Evolutionary conservation across 2,329 filamentous ascomycete species (phyloP), one percentile per base, ranked within the genome.

Genomic region (Alternaria arborescens): DNA sequence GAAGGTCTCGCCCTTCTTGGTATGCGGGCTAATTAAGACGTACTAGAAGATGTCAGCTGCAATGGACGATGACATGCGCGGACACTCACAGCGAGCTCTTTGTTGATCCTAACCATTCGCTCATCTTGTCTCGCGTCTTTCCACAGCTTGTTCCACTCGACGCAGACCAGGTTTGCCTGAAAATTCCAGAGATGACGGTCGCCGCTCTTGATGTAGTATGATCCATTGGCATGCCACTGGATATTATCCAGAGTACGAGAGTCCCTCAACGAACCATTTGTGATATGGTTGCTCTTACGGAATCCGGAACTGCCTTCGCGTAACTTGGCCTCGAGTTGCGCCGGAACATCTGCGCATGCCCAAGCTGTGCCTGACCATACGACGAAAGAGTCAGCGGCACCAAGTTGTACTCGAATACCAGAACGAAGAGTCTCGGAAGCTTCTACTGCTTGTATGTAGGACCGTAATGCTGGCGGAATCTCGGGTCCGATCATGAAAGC

Each of bases 371-470:
- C 52, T 16, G 62, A 43, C 73, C 71, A 75, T 14, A 62, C 66
- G 6, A 76, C 51, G 28, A 66, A 76, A 5, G 72, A 75, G 8
- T 63, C 42, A 6, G 52, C 42, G 11, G 50, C 56, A n/a, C 73
- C 73, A 34, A 75, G 64, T 42, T 74, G 72, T 4, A 75, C 69
- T 4, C 66, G 70, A 2, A 76, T 30, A 14, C 58, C 36, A 8
- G 64, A 36, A 7, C 41, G n/a, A 2, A 61, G 40, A 26, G 30
- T 8, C 2, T 44, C 40, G 1, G 47, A 50, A 7, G 16, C 46
- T 12, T 47, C 43, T 16, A 61, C 24, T 1, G 42, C 14, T 2
- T 58, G 22, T 10, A 75, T 43, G 57, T 67, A 69, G 1, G 48
- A 26, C 2, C 22, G 34, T 8, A 72, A 46, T 3, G 58, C 50